Evolutionary conservation across 345 rosid genomes (phyloP).

Genomic region (Pistacia atlantica): DNA sequence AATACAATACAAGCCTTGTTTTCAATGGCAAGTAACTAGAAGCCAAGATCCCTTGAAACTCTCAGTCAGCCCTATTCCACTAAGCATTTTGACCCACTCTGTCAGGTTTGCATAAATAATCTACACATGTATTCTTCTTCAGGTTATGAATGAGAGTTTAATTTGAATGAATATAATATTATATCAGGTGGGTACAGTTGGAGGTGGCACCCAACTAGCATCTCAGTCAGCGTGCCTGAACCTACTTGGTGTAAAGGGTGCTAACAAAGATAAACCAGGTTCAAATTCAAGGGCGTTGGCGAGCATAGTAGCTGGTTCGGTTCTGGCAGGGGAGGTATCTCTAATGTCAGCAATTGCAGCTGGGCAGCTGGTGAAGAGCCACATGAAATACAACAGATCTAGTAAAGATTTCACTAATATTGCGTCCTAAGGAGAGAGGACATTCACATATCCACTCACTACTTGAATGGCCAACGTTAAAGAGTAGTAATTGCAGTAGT

Average conservation of each 20-base stretch:
- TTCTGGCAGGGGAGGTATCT: slow-evolving; percentile 77
- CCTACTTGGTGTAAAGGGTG: slow-evolving; percentile 74
- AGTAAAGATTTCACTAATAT: slow-evolving; percentile 43
- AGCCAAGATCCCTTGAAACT: slow-evolving; percentile 13
- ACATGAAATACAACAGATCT: slow-evolving; percentile 85
- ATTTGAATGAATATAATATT: no score
- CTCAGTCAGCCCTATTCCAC: neutral
- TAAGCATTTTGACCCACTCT: neutral
- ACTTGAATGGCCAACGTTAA: no score
- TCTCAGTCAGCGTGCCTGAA: slow-evolving; percentile 82
- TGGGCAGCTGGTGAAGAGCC: slow-evolving; percentile 80
- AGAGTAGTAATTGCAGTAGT: no score
- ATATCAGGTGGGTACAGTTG: slow-evolving; percentile 75
- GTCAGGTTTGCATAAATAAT: no score
- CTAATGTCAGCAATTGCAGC: slow-evolving; percentile 73
- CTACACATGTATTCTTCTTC: no score
- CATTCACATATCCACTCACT: neutral
- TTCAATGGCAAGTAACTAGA: neutral
- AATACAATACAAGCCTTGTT: neutral
- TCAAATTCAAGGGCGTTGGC: slow-evolving; percentile 62
- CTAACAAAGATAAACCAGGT: slow-evolving; percentile 56
- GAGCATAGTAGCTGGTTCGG: slow-evolving; percentile 72
- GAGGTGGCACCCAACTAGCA: slow-evolving; percentile 86
- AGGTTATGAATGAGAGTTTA: no score
- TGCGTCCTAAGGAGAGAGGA: neutral